These are phyloP conservation scores for Cornus florida DNA, from an alignment of 148 eudicot genomes.

Conservation along the genomic window DNA sequence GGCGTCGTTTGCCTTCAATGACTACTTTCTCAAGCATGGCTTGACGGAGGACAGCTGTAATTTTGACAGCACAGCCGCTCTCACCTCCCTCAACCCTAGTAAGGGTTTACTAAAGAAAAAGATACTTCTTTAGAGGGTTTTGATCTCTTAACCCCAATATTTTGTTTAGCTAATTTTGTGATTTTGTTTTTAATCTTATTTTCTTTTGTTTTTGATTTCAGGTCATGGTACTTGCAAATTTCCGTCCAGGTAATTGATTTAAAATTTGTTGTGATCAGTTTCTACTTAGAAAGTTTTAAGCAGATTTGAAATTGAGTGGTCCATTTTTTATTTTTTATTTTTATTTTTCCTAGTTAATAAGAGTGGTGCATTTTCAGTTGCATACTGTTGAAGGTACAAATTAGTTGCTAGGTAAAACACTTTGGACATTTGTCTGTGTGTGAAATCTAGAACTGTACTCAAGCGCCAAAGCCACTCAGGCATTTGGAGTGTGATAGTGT, in stretches of 20 bases:
- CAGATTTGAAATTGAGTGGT: background rate
- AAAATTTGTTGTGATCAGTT: background rate
- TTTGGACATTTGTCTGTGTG: no score
- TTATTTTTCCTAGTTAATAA: no score
- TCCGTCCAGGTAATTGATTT: conserved; percentile 58
- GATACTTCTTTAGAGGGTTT: background rate
- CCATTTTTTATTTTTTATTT: background rate
- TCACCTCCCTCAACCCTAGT: conserved; percentile 83
- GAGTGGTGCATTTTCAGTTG: background rate
- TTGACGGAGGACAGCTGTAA: conserved; percentile 66
- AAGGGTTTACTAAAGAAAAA: background rate
- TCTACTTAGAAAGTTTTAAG: no score
- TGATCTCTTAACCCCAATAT: background rate
- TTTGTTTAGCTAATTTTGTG: background rate
- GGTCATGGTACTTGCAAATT: conserved; percentile 72
- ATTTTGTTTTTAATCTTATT: background rate
- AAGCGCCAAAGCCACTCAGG: no score
- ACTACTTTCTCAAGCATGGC: conserved; percentile 63
- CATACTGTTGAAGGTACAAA: background rate
- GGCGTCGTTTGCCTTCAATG: conserved; percentile 90
- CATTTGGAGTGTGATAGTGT: no score
- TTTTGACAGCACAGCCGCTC: conserved; percentile 69
- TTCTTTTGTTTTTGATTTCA: conserved; percentile 25
- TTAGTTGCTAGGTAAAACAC: background rate
- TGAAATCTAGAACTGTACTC: no score